Percentiles rank a stretch among this genome's conserved stretches.
phyloP scores from a whole-genome alignment of 805 yeast genomes.

The Novakomyces olei region DNA sequence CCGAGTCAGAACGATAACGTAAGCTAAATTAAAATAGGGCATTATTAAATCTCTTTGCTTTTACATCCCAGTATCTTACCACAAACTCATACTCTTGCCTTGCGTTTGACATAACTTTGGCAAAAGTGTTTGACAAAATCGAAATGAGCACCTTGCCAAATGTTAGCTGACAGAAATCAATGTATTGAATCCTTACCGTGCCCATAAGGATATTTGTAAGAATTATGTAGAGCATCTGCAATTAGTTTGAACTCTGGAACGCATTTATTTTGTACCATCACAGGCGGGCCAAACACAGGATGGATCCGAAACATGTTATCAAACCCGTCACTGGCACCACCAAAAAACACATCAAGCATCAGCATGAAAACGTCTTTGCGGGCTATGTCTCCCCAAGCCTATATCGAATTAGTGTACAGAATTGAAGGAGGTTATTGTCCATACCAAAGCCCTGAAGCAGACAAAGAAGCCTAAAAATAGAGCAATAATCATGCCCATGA shows the following conservation, averaged over 20 bases:
- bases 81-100: conserved; percentile 17
- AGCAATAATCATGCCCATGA: conserved; percentile 13
- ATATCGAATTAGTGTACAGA: no score
- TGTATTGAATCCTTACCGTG: no score
- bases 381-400: no score
- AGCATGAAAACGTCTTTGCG: no score
- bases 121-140: conserved; percentile 15
- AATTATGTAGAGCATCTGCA: background rate
- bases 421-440: no score
- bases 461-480: conserved; percentile 16
- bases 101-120: conserved; percentile 16
- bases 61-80: no score
- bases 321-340: conserved; percentile 15
- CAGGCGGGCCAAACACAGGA: conserved; percentile 15
- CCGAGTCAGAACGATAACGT: no score
- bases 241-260: background rate
- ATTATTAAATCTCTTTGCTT: no score
- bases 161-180: no score
- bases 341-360: no score
- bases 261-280: conserved; percentile 14
- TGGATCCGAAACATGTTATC: conserved; percentile 15
- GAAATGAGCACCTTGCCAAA: no score
- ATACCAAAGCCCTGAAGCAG: conserved; percentile 16
- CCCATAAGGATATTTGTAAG: conserved; percentile 13
- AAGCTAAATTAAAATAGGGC: no score